Base-by-base conservation (phyloP, 306 rosid species). In the Quercus wislizeni region DNA sequence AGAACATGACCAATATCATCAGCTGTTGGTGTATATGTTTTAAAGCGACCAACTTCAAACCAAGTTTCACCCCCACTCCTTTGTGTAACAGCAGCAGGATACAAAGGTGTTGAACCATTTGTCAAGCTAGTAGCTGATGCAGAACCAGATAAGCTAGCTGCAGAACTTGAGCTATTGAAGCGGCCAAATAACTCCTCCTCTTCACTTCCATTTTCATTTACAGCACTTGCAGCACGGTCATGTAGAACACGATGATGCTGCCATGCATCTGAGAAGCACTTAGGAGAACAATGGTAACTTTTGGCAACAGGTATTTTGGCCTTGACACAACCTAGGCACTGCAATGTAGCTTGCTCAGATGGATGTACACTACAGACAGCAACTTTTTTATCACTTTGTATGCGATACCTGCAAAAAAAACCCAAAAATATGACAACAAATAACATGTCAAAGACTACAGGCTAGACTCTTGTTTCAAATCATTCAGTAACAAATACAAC, bases 211-310 rank as follows among this genome's bases (percentile, higher is more conserved):
- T 94, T 92, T 88, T 94, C 99, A 77, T 90, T 95, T 74, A 83
- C 87, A 18, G 97, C 94, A 88, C 89, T 93, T 41, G 98, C 91
- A 77, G 98, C 98, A 71, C 98, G 97, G 58, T 96, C 99, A 85
- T 96, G 99, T 80, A 96, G 82, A 73, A 86, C 92, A 78, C 98
- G 99, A 59, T 96, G 99, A 86, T 93, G 98, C 82, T 91, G 99
- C 99, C 99, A 96, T 46, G 97, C 97, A 81, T 96, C 98, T 12
- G 94, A 88, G 85, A 96, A 96, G 83, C 99, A 96, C 85, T 90
- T 93, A 11, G 97, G 79, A 18, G 96, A 81, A 90, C 99, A 96
- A 74, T 96, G 99, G 65, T 90, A 96, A 81, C 99, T 96, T 85
- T 91, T 96, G 79, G 95, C 78, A 59, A 85, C 87, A 67, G 97